Evolutionary conservation across 164 flowering plant species (phyloP), one percentile per base, ranked within the genome.

Genomic region (Dillenia turbinata): DNA sequence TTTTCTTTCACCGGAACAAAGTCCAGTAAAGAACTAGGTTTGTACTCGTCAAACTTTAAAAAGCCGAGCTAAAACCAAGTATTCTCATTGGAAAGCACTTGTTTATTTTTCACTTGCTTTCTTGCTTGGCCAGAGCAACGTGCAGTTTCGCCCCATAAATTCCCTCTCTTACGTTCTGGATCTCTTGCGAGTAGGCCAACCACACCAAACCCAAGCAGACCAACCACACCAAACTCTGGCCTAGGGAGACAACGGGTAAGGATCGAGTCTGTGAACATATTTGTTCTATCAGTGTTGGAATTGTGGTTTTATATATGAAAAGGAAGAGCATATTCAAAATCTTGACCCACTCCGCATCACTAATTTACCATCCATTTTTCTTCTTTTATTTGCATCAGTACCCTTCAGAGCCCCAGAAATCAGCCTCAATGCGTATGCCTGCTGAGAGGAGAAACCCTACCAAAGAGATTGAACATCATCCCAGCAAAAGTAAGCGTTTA

Each of bases 401-500:
- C 62, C 82, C 81, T 57, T 75, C 87, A 14, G 89, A 84, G 63
- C 85, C 88, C 49, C 73, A 79, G 26, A 89, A 81, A 74, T 85
- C 93, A 51, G 78, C 79, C 70, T 85, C 91, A 44, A 79, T 81
- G 84, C 81, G 79, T 12, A 19, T 80, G 17, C 80, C 51, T 26
- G 65, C 75, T 54, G 89, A 81, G 9, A 78, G 64, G 69, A 79
- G 75, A 50, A 77, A 68, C 53, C 58, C 66, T 1, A 33, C 40
- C 40, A 82, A 77, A 63, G 88, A 81, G 10, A 52, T 59, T 10
- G 86, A 90, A 47, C 88, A 77, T 45, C 26, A 76, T 40, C 85
- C 84, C 47, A 86, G 88, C 78, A 88, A 85, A 73, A 79, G 92
- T 57, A 89, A 86, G 56, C 79, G 88, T 7, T 84, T 88, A 12